Evolutionary conservation across 169 alveolate species (phyloP), one percentile per base, ranked within the genome.

Genomic region (Eimeria tenella): DNA sequence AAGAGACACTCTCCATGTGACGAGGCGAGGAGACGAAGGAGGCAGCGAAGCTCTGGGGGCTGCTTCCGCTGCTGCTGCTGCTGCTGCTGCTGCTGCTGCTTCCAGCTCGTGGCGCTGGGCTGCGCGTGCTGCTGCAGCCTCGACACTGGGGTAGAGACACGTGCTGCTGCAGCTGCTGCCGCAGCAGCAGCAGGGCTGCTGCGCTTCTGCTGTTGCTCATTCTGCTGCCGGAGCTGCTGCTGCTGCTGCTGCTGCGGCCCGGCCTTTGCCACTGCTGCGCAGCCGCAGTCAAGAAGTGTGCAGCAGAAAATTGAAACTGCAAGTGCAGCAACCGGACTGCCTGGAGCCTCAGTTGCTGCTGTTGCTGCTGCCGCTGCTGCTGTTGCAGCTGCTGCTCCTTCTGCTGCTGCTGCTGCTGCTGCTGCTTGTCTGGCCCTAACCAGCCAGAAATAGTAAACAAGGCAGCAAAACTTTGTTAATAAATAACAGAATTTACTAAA

Each of bases 111-210:
- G 31, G 31, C 77, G 77, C n/a, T 68, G 77, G 49, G 77, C 77
- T 17, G n/a, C 77, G n/a, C 77, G 77, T 17, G 77, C 77, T n/a
- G 77, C 77, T 68, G 77, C 77, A 13, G 77, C 77, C 31, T 68
- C 49, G 77, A 68, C 77, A 68, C 77, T 68, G 11, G 77, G 77
- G 77, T 13, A 58, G 68, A 58, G 19, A 58, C 42, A 31, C 42
- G 2, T 31, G 42, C 42, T 31, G 42, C 42, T 31, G 42, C 42
- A 11, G 68, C 68, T 11, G 68, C 68, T 11, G 68, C 68, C 68
- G 21, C 11, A 10, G 68, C 11, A 10, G 68, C 19, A 58, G 19
- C 68, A 58, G 19, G 68, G 68, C 11, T 58, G 11, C 19, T 58
- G 68, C 2, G 68, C 68, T 58, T 10, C 68, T 58, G 68, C 68